These are phyloP conservation scores for Plasmodium yoelii DNA, from an alignment of 169 alveolate genomes.

Conservation along the genomic window DNA sequence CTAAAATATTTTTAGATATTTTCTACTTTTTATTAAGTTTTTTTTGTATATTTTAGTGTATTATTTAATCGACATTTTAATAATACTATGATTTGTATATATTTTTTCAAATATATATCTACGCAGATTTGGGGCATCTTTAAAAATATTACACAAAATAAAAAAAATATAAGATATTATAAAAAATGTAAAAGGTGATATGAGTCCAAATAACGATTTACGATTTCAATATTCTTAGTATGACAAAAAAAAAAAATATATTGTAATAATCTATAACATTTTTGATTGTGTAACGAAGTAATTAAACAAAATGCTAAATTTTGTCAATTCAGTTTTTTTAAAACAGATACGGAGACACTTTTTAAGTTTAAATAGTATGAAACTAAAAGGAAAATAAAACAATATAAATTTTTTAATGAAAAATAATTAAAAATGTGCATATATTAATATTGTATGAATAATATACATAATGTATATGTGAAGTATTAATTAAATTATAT, in stretches of 20 bases:
- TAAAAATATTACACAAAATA: background rate
- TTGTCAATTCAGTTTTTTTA: background rate
- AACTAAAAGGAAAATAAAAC: background rate
- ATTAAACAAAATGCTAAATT: conserved; percentile 1
- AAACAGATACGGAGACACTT: conserved; percentile 5
- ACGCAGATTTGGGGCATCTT: background rate
- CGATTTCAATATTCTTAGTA: background rate
- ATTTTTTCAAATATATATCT: too few relatives aligned
- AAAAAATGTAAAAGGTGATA: background rate
- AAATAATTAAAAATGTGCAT: background rate
- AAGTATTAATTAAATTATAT: background rate
- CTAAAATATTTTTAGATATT: too few relatives aligned
- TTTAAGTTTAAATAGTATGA: conserved; percentile 14
- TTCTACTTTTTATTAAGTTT: too few relatives aligned
- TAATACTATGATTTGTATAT: too few relatives aligned
- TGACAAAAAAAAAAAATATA: too few relatives aligned
- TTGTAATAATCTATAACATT: background rate
- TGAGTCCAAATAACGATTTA: background rate
- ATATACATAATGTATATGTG: background rate
- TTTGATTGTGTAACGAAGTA: background rate
- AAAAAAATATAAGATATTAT: background rate
- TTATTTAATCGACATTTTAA: too few relatives aligned
- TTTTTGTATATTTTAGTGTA: too few relatives aligned
- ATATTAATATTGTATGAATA: conserved; percentile 1
- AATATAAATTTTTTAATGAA: background rate